phyloP scores from a whole-genome alignment of 164 flowering plant species.

The Berberis thunbergii region DNA sequence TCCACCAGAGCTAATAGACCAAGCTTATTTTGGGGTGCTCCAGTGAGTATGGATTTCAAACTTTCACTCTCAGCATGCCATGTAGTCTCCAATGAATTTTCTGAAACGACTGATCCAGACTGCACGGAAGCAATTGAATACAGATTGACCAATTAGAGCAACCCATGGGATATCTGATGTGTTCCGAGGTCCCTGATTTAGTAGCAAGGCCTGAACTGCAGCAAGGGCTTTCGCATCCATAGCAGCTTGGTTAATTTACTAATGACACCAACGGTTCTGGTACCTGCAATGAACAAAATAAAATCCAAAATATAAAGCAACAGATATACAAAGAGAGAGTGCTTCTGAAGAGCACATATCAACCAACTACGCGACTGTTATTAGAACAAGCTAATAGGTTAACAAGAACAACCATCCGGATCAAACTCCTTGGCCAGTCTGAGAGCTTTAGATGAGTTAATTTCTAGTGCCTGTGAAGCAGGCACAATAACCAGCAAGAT shows the following conservation, averaged over 20 bases:
- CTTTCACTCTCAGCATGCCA: slow-evolving; percentile 99
- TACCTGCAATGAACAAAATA: slow-evolving; percentile 35
- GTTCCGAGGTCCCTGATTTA: slow-evolving; percentile 84
- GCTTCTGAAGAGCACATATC: too few relatives aligned
- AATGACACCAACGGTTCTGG: slow-evolving; percentile 93
- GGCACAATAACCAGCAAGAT: slow-evolving; percentile 77
- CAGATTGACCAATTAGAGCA: slow-evolving; percentile 97
- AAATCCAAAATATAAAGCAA: background rate
- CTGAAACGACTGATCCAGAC: slow-evolving; percentile 77
- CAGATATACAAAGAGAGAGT: too few relatives aligned
- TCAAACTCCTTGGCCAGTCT: slow-evolving; percentile 83
- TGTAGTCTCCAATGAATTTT: slow-evolving; percentile 89
- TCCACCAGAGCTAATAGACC: slow-evolving; percentile 95
- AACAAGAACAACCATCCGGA: slow-evolving; percentile 48
- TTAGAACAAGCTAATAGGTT: slow-evolving; percentile 2
- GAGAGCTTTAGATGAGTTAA: slow-evolving; percentile 76
- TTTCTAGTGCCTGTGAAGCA: slow-evolving; percentile 91
- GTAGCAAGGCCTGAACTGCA: slow-evolving; percentile 93
- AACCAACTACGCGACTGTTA: background rate
- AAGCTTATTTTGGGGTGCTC: slow-evolving; percentile 89
- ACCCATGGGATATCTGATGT: slow-evolving; percentile 92
- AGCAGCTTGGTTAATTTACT: slow-evolving; percentile 94
- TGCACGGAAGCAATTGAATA: slow-evolving; percentile 85
- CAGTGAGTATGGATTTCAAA: slow-evolving; percentile 75
- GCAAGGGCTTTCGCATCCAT: slow-evolving; percentile 81